Base-by-base conservation (phyloP, 192 early-diverging fungal genomes). In the Podila verticillata region DNA sequence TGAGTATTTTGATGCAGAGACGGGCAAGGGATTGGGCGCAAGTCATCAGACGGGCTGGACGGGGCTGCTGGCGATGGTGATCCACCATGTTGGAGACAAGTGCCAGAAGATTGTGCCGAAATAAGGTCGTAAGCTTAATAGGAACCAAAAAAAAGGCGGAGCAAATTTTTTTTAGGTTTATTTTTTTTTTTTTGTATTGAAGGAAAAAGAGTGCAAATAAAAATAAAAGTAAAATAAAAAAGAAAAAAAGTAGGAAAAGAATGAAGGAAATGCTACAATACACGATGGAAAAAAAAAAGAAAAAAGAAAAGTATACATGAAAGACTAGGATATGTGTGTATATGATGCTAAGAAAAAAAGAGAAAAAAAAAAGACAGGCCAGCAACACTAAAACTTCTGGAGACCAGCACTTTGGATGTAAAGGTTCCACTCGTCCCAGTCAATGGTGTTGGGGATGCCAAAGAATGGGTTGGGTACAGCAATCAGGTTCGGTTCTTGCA, bases 11-110 rank as follows among this genome's bases (percentile, higher is more conserved):
- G 62, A 88, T 63, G 82, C 73, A 28, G 87, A 88, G 57, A 84
- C 67, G 19, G 87, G 83, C 15, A 81, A 70, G 71, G 87, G 87
- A 7, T 22, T 88, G 5, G 87, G 87, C 5, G 87, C 87, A 15
- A 75, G 77, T n/a, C 87, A 88, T 79, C 87, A 88, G 63, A 88
- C 87, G 8, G 87, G 87, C 2, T 88, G 87, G 87, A 88, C 87
- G 4, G 85, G 84, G 3, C 57, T 88, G 28, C 44, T 88, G 34
- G 87, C 84, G 5, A 83, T 69, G 67, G 29, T 82, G 49, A 75
- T 68, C 32, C 75, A 83, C 3, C 70, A 73, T 56, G 72, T 75
- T 28, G 69, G 72, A 28, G 69, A 68, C 63, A 82, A 75, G 66
- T 80, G 77, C 31, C n/a, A 62, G 20, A 62, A 35, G 32, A 20